Conservation (phyloP, 768 basidiomycete genomes). For the Tulasnella sp. region DNA sequence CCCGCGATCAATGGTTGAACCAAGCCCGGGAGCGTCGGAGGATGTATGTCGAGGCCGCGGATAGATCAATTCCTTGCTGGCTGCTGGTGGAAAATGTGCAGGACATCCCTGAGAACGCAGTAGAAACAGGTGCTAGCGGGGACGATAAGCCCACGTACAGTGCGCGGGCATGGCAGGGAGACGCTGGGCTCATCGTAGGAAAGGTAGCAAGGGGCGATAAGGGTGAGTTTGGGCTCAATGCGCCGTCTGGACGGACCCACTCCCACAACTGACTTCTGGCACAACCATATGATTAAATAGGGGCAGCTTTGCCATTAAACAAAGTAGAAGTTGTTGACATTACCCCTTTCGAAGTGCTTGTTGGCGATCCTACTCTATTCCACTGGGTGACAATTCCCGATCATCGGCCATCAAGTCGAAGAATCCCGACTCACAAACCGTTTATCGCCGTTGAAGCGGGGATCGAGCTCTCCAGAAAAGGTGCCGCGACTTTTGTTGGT, state of each 20-base stretch:
- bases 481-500: not conserved
- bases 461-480: not conserved
- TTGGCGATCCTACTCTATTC: not conserved
- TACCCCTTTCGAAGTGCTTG: not conserved
- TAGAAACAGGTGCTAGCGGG: not conserved
- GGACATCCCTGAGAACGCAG: not conserved
- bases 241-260: not conserved
- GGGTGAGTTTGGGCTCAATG: not conserved
- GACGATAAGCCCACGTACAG: not conserved
- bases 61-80: not conserved
- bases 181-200: not conserved
- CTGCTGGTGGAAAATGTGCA: not conserved
- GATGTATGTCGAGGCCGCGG: not conserved
- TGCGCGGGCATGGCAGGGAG: not conserved
- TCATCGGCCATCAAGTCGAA: not conserved
- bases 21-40: not conserved
- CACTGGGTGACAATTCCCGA: not conserved
- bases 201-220: not conserved
- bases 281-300: not conserved
- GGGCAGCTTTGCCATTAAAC: not conserved
- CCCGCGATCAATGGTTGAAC: not conserved
- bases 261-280: not conserved
- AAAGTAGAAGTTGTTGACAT: not conserved
- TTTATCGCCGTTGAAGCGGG: not conserved
- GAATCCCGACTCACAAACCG: not conserved